phyloP scores from a whole-genome alignment of 306 rosid genomes.

The Cucurbita maxima region DNA sequence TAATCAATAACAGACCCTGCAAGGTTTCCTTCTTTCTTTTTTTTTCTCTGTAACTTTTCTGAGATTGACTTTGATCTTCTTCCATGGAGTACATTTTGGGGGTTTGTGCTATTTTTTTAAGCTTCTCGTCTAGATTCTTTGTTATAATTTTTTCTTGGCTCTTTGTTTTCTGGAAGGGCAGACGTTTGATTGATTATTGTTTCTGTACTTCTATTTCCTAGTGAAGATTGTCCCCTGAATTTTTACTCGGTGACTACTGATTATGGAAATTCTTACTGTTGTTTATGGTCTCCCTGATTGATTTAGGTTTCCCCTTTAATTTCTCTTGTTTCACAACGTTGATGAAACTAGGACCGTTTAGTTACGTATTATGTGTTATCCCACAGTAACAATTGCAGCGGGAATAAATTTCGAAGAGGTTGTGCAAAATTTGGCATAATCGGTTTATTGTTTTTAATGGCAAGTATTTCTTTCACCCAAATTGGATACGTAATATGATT shows the following conservation, averaged over 20 bases:
- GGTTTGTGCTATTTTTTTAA: background rate
- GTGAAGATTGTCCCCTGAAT: background rate
- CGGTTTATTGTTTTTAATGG: background rate
- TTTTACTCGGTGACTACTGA: background rate
- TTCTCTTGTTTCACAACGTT: background rate
- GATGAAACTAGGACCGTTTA: background rate
- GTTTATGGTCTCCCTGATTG: background rate
- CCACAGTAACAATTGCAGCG: background rate
- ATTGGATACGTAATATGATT: background rate
- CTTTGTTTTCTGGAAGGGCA: background rate
- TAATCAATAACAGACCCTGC: constrained; percentile 58
- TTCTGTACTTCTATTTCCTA: background rate
- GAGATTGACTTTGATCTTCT: too few species aligned
- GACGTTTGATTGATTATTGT: background rate
- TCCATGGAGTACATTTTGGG: background rate
- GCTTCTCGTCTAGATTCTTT: background rate
- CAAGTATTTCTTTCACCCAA: background rate
- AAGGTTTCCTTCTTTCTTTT: constrained; percentile 19
- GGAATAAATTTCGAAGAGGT: background rate
- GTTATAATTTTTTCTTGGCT: background rate
- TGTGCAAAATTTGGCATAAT: background rate
- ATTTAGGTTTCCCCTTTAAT: background rate
- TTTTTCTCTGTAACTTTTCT: background rate
- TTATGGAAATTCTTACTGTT: background rate
- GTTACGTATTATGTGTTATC: background rate